Percentiles rank a stretch among this genome's conserved stretches.
phyloP scores from a whole-genome alignment of 768 basidiomycete genomes.

The Leccinum sublutescens region DNA sequence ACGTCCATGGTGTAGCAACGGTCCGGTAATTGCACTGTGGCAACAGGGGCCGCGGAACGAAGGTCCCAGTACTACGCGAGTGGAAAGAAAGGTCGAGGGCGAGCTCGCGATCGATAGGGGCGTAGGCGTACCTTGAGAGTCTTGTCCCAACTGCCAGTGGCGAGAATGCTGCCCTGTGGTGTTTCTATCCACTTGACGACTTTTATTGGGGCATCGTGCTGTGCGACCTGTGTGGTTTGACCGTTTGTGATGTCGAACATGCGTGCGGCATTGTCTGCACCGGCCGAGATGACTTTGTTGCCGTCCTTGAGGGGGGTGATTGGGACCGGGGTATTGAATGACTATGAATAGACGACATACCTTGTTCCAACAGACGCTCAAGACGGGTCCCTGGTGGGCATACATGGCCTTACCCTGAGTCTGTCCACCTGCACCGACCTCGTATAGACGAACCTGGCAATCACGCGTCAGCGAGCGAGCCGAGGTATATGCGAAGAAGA shows the following conservation, averaged over 20 bases:
- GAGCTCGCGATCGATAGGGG: background rate
- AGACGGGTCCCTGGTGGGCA: slow-evolving; percentile 83
- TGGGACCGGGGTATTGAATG: slow-evolving; percentile 6
- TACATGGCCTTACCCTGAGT: slow-evolving; percentile 91
- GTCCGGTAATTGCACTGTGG: slow-evolving; percentile 81
- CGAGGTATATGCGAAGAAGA: background rate
- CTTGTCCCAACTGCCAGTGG: slow-evolving; percentile 98
- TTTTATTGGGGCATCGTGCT: slow-evolving; percentile 88
- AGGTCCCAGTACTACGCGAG: slow-evolving; percentile 88
- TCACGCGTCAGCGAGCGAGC: slow-evolving; percentile 9
- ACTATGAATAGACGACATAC: slow-evolving; percentile 36
- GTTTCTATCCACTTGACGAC: slow-evolving; percentile 80
- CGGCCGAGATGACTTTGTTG: slow-evolving; percentile 86
- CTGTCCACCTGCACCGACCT: slow-evolving; percentile 76
- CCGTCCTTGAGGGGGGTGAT: slow-evolving; percentile 59
- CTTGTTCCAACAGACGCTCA: slow-evolving; percentile 90
- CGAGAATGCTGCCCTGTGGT: slow-evolving; percentile 70
- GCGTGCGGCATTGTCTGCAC: slow-evolving; percentile 93
- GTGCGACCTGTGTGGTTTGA: slow-evolving; percentile 77
- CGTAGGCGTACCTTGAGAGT: slow-evolving; percentile 71
- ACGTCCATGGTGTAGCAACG: slow-evolving; percentile 88
- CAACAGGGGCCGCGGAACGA: slow-evolving; percentile 70
- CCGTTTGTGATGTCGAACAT: slow-evolving; percentile 90
- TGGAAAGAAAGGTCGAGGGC: background rate
- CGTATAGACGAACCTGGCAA: slow-evolving; percentile 83